phyloP scores from a whole-genome alignment of 1,284 basidiomycete species.

The Tilletia walkeri region DNA sequence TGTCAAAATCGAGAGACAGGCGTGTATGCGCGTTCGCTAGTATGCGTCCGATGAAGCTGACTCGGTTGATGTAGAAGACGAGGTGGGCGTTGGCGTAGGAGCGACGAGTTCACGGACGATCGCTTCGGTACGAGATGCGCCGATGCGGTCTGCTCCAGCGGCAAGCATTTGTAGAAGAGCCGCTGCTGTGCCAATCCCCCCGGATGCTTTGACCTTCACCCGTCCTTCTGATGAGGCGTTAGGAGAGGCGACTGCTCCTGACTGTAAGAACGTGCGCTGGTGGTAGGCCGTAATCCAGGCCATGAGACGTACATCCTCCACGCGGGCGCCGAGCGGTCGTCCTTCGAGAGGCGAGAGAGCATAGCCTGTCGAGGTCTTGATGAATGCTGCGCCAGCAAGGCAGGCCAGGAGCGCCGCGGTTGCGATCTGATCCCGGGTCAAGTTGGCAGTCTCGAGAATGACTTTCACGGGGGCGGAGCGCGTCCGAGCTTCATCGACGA shows the following conservation, averaged over 20 bases:
- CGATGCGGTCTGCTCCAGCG: conserved; percentile 42
- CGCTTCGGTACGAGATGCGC: conserved; percentile 43
- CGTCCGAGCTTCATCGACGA: conserved; percentile 31
- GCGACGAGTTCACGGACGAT: conserved; percentile 35
- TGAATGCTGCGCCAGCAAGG: conserved; percentile 41
- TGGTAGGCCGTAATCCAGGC: conserved; percentile 27
- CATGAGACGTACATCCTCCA: conserved; percentile 44
- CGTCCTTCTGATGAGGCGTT: conserved; percentile 24
- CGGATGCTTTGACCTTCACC: conserved; percentile 44
- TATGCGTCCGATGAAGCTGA: neutral
- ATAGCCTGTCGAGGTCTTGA: conserved; percentile 51
- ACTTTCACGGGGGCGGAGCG: conserved; percentile 36
- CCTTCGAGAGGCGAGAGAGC: conserved; percentile 20
- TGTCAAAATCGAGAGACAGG: too few species aligned
- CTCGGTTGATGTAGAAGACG: neutral
- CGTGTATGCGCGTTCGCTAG: neutral
- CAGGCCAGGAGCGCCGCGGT: conserved; percentile 37
- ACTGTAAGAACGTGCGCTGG: conserved; percentile 4
- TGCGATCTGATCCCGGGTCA: conserved; percentile 38
- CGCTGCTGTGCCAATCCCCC: conserved; percentile 36
- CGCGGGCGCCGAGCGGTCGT: conserved; percentile 34
- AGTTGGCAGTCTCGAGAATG: conserved; percentile 43
- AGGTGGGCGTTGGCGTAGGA: neutral
- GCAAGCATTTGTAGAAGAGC: conserved; percentile 36
- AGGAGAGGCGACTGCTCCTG: conserved; percentile 12